Evolutionary conservation across 345 rosid species (phyloP), one percentile per base, ranked within the genome.

Genomic region (Stellera chamaejasme): DNA sequence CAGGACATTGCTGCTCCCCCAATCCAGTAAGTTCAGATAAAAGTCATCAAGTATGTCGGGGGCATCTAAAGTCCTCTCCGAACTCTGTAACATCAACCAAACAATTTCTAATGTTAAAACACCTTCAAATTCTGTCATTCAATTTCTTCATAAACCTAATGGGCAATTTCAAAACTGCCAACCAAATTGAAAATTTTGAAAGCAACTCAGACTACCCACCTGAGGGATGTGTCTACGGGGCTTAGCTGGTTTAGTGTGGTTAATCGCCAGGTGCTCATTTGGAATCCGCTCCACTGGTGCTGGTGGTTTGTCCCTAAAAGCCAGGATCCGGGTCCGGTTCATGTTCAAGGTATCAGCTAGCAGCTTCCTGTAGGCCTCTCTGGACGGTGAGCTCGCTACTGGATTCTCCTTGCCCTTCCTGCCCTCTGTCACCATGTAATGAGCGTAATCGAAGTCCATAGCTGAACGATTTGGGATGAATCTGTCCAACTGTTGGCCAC

Each of bases 391-490:
- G 65, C 65, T 52, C 50, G 61, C 66, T 1, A 54, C 63, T 1
- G 65, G 45, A 2, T 76, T 70, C 62, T 79, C 85, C 16, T 82
- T 76, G 9, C 59, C 77, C 63, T 75, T 87, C 42, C 45, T 53
- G 0, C 82, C 84, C 55, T 79, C 85, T 0, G 79, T 80, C 10
- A 82, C 60, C 73, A 84, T 84, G 66, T 50, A 84, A 56, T 72
- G 82, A 0, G 92, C 90, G 48, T 74, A 88, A 28, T 84, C 93
- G 32, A 79, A 67, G 60, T 88, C 82, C 79, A 84, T 88, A 0
- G 93, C 96, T 12, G 93, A 75, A 41, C 93, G 59, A 52, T 84
- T 88, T 0, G 96, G 90, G 13, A 88, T 88, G 54, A 84, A 88
- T 4, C 93, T 75, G 59, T 88, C 96, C 71, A 80, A 59, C 91